These are phyloP conservation scores for Tripterygium wilfordii DNA, from an alignment of 177 flowering plant genomes.

Conservation along the genomic window DNA sequence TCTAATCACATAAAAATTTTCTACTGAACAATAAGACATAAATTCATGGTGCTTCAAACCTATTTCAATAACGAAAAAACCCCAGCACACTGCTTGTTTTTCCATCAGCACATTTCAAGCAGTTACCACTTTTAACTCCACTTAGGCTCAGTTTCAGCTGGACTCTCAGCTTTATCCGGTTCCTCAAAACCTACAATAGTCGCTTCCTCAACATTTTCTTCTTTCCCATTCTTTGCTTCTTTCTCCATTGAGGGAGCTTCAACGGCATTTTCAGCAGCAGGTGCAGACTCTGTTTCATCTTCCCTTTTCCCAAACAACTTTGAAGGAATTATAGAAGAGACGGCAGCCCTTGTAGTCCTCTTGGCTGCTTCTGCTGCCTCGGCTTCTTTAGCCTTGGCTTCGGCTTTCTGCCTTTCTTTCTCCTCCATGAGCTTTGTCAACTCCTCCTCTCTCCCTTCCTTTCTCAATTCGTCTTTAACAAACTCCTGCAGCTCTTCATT, in stretches of 20 bases:
- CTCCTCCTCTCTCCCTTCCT: constrained; percentile 79
- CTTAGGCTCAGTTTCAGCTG: background rate
- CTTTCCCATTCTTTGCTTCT: constrained; percentile 12
- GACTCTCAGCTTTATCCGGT: too few species aligned
- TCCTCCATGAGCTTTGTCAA: constrained; percentile 66
- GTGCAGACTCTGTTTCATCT: constrained; percentile 13
- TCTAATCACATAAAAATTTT: too few species aligned
- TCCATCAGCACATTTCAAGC: constrained; percentile 4
- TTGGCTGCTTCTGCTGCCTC: constrained; percentile 62
- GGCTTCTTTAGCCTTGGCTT: constrained; percentile 49
- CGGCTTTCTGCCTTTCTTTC: constrained; percentile 62
- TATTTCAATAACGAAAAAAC: too few species aligned
- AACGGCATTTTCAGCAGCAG: constrained; percentile 9
- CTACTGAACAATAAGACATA: too few species aligned
- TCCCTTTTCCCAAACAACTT: constrained; percentile 34
- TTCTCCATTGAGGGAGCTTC: constrained; percentile 10
- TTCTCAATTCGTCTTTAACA: constrained; percentile 56
- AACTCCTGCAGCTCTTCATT: constrained; percentile 57
- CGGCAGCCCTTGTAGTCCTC: constrained; percentile 40
- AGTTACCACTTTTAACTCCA: constrained; percentile 9
- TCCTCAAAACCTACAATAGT: constrained; percentile 4
- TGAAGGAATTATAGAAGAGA: constrained; percentile 37
- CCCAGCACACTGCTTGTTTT: constrained; percentile 1
- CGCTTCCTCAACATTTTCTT: constrained; percentile 15
- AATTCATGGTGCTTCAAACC: too few species aligned